Base-by-base conservation (phyloP, 345 rosid species). In the Citrus inodora region DNA sequence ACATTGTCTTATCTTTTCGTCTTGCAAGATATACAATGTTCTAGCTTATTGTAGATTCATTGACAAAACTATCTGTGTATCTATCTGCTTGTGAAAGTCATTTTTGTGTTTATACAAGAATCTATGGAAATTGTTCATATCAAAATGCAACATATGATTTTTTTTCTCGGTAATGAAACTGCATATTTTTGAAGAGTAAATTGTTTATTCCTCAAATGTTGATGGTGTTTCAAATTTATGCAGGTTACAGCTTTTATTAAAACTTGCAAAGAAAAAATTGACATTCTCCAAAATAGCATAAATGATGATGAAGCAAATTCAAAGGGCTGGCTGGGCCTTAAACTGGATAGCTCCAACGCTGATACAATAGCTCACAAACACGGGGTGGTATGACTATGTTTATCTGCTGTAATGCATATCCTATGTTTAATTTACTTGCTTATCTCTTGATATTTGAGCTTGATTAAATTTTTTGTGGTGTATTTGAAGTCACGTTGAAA, bases 311-410 rank as follows among this genome's bases (percentile, higher is more conserved):
- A 90, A 84, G 80, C 86, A 67, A 93, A 83, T 71, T 80, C 92
- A 13, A 97, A 87, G 80, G 93, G 97, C 60, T 97, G 98, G 98
- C 95, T 92, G 71, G 92, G 89, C 25, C 86, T 90, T 25, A 79
- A 66, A 75, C 83, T 79, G 30, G 92, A 92, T 80, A 84, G 79
- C 76, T 83, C 88, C 55, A 94, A 90, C 79, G 86, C 87, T 71
- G 99, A 94, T 84, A 90, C 95, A 19, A 79, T 92, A 78, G 96
- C 98, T 53, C 98, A 94, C 84, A 91, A 94, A 85, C 97, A 93
- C 84, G 99, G 99, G 69, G 99, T 91, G 97, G 98, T 96, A 90
- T 81, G 55, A 35, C 37, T 59, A 3, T 48, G 24, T 75, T 42
- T 67, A 22, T 67, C 68, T 35, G 67, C 74, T 53, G 1, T n/a